Percentiles rank a stretch among this genome's conserved stretches.
These are phyloP conservation scores for Phyllosticta citrichinensis DNA, from an alignment of 2,329 filamentous ascomycete species.

Conservation along the genomic window DNA sequence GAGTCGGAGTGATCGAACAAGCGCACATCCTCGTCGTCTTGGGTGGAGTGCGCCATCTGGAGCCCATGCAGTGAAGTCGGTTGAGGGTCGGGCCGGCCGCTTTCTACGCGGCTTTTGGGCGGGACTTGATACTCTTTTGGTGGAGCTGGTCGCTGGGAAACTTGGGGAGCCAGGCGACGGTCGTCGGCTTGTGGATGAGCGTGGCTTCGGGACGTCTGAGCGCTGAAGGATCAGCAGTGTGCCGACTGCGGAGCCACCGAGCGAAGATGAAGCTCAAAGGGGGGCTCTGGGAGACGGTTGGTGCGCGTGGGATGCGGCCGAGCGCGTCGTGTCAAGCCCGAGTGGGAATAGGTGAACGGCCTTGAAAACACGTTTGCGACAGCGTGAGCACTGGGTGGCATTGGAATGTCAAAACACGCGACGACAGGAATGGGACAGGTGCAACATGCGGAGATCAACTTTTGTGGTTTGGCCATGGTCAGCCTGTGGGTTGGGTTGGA, in stretches of 20 bases:
- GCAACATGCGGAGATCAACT: neutral
- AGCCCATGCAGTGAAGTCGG: conserved; percentile 11
- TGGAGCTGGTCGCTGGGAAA: neutral
- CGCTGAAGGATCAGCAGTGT: conserved; percentile 8
- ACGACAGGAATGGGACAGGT: neutral
- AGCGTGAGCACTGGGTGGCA: neutral
- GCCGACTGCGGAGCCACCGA: conserved; percentile 4
- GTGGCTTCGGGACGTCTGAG: neutral
- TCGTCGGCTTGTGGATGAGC: neutral
- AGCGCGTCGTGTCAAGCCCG: neutral
- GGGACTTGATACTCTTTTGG: neutral
- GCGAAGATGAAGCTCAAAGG: conserved; percentile 5
- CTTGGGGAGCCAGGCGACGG: neutral
- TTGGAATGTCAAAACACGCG: neutral
- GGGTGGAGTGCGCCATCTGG: conserved; percentile 19
- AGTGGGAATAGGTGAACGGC: neutral
- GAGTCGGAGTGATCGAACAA: conserved; percentile 26
- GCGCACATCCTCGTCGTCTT: conserved; percentile 23
- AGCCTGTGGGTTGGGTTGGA: neutral
- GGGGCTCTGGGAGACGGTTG: neutral
- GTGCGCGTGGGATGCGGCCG: conserved; percentile 2
- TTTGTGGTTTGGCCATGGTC: neutral
- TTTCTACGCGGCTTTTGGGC: neutral
- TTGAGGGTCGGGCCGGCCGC: neutral
- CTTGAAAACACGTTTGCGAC: neutral